Evolutionary conservation across 1,284 basidiomycete genomes (phyloP), one percentile per base, ranked within the genome.

Genomic region (Ceratobasidium sp.): DNA sequence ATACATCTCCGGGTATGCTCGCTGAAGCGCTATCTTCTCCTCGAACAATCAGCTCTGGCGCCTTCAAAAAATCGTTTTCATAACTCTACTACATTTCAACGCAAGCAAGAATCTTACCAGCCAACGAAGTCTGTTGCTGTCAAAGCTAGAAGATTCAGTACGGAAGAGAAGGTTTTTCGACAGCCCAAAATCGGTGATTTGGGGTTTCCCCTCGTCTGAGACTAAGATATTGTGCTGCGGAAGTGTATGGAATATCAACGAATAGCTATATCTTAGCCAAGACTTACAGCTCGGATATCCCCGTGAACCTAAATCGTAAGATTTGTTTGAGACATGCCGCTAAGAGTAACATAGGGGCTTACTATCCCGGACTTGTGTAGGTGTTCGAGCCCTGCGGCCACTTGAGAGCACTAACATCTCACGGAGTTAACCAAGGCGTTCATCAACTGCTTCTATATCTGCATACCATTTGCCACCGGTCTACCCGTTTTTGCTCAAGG

Each of bases 381-480:
- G 15, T 68, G 53, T 10, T 7, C 46, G 12, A 28, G 26, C 4
- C 66, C 69, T 10, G 44, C n/a, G 6, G 69, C 39, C 2, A 72
- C 28, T 72, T 72, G 39, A 15, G 12, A 9, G 28, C 69, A 42
- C 69, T 72, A 12, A 26, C 6, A 69, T 33, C 9, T 2, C 33
- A 15, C 40, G 28, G n/a, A n/a, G n/a, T n/a, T n/a, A n/a, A n/a
- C n/a, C n/a, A n/a, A n/a, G n/a, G n/a, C n/a, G n/a, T n/a, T n/a
- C n/a, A n/a, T n/a, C n/a, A n/a, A n/a, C n/a, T n/a, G n/a, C n/a
- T n/a, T n/a, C n/a, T n/a, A n/a, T n/a, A n/a, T n/a, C n/a, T n/a
- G 42, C 63, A 42, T 49, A 66, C 63, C 39, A 66, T 3, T 12
- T n/a, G n/a, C n/a, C 42, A 66, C 15, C 63, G 63, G 23, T 66